Base-by-base conservation (phyloP, 2,329 filamentous ascomycete species). In the Mycosphaerella sp. region DNA sequence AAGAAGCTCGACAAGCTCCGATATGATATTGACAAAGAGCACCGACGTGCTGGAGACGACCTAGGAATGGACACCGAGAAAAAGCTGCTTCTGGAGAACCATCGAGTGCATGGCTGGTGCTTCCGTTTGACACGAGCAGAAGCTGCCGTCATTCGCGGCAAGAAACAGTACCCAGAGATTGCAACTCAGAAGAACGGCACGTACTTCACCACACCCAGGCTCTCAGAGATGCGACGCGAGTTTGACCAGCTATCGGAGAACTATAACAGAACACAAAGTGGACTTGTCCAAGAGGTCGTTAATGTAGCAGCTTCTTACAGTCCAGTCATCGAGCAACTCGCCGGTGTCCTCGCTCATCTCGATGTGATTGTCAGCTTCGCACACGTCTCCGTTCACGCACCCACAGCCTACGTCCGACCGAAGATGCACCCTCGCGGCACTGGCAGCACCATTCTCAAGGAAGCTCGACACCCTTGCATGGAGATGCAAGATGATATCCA, bases 111-210 rank as follows among this genome's bases (percentile, higher is more conserved):
- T 65, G 93, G 95, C 14, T 96, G 92, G 83, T 97, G 93, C 71
- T 91, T 98, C 80, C 83, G 93, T 52, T 77, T 98, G 17, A 98
- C 93, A 2, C 81, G 93, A 55, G 92, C 77, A 51, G 93, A 98
- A 74, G 89, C 93, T 1, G 85, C 87, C 12, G 95, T 89, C 65
- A 98, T 98, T 64, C 86, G 93, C 57, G 95, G 95, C 72, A 95
- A 93, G 68, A 84, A 83, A 55, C 79, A 84, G 47, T 98, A 97
- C 65, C 86, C 92, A 65, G 93, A 98, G 71, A 95, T 90, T 70
- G 95, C 91, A 0, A 98, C 95, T 0, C 93, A 97, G 73, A 98
- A 98, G 79, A 98, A 96, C 69, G 93, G 93, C 42, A 93, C 97
- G 52, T 98, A 93, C 74, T 98, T 98, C 72, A 97, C 93, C 1